Evolutionary conservation across 306 rosid genomes (phyloP).

Genomic region (Acacia crassicarpa): DNA sequence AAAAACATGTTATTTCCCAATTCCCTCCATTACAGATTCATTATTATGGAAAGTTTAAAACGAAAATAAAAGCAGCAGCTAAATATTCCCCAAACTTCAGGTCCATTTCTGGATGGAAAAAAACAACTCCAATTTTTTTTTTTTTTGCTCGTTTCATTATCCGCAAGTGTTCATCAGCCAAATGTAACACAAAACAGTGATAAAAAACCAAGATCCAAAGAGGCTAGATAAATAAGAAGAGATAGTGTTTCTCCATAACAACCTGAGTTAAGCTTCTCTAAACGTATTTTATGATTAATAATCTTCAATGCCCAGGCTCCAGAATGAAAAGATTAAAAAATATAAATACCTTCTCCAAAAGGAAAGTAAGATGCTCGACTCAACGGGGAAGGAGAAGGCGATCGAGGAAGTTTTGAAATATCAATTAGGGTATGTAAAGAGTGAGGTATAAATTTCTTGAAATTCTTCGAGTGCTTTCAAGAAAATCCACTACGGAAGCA

Average conservation of each 20-base stretch:
- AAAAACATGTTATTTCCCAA: neutral
- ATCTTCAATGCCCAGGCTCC: neutral
- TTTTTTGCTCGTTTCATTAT: neutral
- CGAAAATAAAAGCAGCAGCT: neutral
- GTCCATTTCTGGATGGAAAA: neutral
- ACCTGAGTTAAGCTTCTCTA: neutral
- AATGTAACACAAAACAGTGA: neutral
- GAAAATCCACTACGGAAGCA: conserved; percentile 31
- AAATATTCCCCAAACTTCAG: conserved; percentile 3
- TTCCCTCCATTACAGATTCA: neutral
- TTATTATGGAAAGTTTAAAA: neutral
- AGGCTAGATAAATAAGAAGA: neutral
- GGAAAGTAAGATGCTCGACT: neutral
- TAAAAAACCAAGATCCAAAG: neutral
- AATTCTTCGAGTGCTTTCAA: conserved; percentile 23
- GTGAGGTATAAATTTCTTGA: neutral
- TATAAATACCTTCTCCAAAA: conserved; percentile 10
- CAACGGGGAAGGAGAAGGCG: neutral
- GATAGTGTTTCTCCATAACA: neutral
- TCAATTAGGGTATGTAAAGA: neutral
- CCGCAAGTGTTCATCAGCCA: neutral
- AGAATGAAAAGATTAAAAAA: neutral
- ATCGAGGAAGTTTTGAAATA: conserved; percentile 20
- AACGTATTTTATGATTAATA: neutral
- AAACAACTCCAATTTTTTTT: neutral